These are phyloP conservation scores for Aspergillus sp. DNA, from an alignment of 2,329 filamentous ascomycete species.

Conservation along the genomic window DNA sequence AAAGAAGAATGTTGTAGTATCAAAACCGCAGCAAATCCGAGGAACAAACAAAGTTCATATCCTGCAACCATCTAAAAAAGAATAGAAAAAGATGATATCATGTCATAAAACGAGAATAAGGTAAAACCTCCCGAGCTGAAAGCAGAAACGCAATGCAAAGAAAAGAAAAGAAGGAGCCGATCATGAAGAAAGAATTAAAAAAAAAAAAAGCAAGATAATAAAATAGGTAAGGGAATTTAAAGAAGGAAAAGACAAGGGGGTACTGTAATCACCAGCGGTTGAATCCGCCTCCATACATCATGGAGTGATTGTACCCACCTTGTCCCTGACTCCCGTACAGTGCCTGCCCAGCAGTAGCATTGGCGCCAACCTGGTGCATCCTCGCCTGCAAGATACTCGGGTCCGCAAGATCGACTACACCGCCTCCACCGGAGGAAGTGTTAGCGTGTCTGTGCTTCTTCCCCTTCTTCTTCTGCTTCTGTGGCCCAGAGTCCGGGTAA, in stretches of 20 bases:
- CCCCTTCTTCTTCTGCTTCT: slow-evolving; percentile 99
- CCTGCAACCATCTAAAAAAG: slow-evolving; percentile 16
- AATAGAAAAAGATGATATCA: slow-evolving; percentile 20
- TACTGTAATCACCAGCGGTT: slow-evolving; percentile 54
- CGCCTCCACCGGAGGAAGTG: slow-evolving; percentile 99
- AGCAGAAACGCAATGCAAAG: slow-evolving; percentile 15
- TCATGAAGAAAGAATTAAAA: slow-evolving; percentile 6
- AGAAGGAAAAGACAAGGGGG: slow-evolving; percentile 16
- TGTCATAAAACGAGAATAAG: slow-evolving; percentile 17
- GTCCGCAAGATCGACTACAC: slow-evolving; percentile 99
- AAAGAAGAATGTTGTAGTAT: slow-evolving; percentile 16
- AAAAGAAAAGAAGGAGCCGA: slow-evolving; percentile 15
- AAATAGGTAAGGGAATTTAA: slow-evolving; percentile 4
- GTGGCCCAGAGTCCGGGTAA: slow-evolving; percentile 77
- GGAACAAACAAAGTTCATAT: slow-evolving; percentile 14
- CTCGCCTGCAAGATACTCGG: slow-evolving; percentile 98
- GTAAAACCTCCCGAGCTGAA: too few species aligned
- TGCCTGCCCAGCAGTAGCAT: slow-evolving; percentile 66
- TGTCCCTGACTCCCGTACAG: slow-evolving; percentile 76
- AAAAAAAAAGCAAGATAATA: neutral
- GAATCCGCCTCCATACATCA: slow-evolving; percentile 69
- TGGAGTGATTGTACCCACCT: slow-evolving; percentile 84
- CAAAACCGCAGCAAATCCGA: slow-evolving; percentile 17
- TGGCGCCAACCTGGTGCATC: slow-evolving; percentile 82
- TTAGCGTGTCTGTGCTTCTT: slow-evolving; percentile 99